phyloP scores from a whole-genome alignment of 441 rosid species.

The Arabidopsis lyrata region DNA sequence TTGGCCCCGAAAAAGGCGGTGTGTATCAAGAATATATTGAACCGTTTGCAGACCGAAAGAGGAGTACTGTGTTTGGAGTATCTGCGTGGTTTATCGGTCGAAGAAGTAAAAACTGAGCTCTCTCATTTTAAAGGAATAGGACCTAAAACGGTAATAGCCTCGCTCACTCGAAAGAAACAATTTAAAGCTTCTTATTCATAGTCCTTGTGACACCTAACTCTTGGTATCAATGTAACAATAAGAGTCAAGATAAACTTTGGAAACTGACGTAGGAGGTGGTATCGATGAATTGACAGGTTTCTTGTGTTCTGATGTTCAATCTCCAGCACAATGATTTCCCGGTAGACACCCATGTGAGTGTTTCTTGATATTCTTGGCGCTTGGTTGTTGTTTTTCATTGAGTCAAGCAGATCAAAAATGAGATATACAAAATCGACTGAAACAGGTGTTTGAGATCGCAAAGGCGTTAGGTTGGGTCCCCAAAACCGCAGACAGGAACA shows the following conservation, averaged over 20 bases:
- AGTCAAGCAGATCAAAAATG: not conserved
- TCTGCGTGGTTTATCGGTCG: conserved; percentile 62
- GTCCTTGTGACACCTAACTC: not conserved
- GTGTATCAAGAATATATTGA: conserved; percentile 72
- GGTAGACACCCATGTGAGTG: conserved; percentile 93
- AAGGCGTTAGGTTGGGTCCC: conserved; percentile 92
- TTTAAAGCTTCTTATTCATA: not conserved
- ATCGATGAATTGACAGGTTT: conserved; percentile 55
- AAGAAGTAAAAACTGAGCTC: conserved; percentile 77
- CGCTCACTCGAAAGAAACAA: not conserved
- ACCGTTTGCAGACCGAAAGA: conserved; percentile 59
- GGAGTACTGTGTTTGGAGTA: conserved; percentile 84
- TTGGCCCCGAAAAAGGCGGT: conserved; percentile 81
- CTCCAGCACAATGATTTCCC: conserved; percentile 94
- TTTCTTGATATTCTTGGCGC: not conserved
- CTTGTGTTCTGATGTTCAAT: conserved; percentile 86
- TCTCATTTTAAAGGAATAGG: conserved; percentile 83
- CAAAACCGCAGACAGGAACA: conserved; percentile 68
- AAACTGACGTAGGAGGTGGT: not conserved
- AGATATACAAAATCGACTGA: not conserved
- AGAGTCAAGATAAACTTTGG: not conserved
- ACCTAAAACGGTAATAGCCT: conserved; percentile 73
- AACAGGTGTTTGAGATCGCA: conserved; percentile 86
- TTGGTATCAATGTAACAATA: not conserved
- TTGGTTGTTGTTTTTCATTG: conserved; percentile 17